These are phyloP conservation scores for Taphrina deformans DNA, from an alignment of 1,139 yeast species.

Conservation along the genomic window DNA sequence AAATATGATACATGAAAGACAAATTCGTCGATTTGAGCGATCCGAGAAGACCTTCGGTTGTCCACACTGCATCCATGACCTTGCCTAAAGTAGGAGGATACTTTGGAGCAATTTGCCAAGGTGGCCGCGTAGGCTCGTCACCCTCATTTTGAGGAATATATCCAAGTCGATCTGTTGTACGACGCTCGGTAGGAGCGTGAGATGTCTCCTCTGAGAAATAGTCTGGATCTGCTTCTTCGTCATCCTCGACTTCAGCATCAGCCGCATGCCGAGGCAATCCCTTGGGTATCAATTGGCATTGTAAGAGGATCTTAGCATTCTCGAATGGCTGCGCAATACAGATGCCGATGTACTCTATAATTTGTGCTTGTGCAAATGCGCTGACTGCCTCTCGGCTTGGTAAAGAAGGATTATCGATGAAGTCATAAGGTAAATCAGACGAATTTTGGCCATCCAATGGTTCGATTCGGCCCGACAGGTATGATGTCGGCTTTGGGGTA, in stretches of 20 bases:
- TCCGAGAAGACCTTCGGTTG: constrained; percentile 81
- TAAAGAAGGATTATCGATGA: constrained; percentile 8
- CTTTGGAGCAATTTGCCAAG: constrained; percentile 29
- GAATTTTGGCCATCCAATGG: neutral
- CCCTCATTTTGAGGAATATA: constrained; percentile 35
- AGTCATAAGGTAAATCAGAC: constrained; percentile 24
- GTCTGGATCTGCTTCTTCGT: constrained; percentile 53
- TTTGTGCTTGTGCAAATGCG: constrained; percentile 10
- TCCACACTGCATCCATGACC: constrained; percentile 64
- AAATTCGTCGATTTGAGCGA: constrained; percentile 86
- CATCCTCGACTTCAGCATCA: constrained; percentile 43
- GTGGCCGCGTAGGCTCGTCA: constrained; percentile 33
- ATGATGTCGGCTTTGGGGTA: constrained; percentile 12
- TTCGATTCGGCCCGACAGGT: constrained; percentile 10
- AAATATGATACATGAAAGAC: constrained; percentile 72
- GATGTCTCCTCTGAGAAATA: constrained; percentile 16
- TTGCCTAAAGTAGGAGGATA: constrained; percentile 49
- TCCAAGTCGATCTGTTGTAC: constrained; percentile 30
- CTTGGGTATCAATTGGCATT: constrained; percentile 50
- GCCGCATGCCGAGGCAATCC: constrained; percentile 34
- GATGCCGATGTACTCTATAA: constrained; percentile 19
- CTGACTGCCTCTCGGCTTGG: constrained; percentile 13
- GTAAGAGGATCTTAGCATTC: constrained; percentile 72
- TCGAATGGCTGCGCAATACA: constrained; percentile 81
- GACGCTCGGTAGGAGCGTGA: constrained; percentile 1